Evolutionary conservation across 495 filamentous ascomycete genomes (phyloP).

Genomic region (Staphylotrichum tortipilum): DNA sequence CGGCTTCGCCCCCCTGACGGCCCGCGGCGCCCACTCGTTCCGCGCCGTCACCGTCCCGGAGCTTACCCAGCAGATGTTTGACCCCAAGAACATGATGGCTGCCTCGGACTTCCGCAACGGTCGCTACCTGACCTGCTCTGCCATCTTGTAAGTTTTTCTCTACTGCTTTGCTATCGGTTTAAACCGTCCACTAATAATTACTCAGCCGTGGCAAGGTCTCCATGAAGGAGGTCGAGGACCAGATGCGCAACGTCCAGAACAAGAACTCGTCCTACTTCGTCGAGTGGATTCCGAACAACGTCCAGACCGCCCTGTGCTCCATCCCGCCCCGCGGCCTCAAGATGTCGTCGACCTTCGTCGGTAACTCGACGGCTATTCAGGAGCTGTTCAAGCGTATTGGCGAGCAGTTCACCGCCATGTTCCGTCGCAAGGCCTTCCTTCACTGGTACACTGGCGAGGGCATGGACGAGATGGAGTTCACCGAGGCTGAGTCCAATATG

Average conservation of each 20-base stretch:
- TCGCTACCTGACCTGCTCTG: slow-evolving; percentile 98
- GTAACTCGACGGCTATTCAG: slow-evolving; percentile 99
- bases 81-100: slow-evolving; percentile 99
- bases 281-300: slow-evolving; percentile 99
- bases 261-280: slow-evolving; percentile 99
- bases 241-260: slow-evolving; percentile 99
- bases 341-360: slow-evolving; percentile 99
- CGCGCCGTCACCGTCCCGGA: slow-evolving; percentile 95
- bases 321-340: slow-evolving; percentile 96
- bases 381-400: slow-evolving; percentile 99
- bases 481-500: slow-evolving; percentile 99
- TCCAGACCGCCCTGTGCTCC: slow-evolving; percentile 98
- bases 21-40: slow-evolving; percentile 90
- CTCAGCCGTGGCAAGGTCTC: slow-evolving; percentile 93
- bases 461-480: slow-evolving; percentile 99
- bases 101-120: slow-evolving; percentile 99
- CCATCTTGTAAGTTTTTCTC: slow-evolving; percentile 63
- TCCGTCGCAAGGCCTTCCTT: slow-evolving; percentile 99
- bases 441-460: slow-evolving; percentile 99
- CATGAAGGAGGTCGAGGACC: slow-evolving; percentile 99
- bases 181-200: slow-evolving; percentile 21
- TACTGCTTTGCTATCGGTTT: neutral
- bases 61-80: slow-evolving; percentile 99
- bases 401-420: slow-evolving; percentile 99
- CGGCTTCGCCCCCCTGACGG: slow-evolving; percentile 97